Evolutionary conservation across 805 yeast species (phyloP), one percentile per base, ranked within the genome.

Genomic region (Blastobotrys robertii): DNA sequence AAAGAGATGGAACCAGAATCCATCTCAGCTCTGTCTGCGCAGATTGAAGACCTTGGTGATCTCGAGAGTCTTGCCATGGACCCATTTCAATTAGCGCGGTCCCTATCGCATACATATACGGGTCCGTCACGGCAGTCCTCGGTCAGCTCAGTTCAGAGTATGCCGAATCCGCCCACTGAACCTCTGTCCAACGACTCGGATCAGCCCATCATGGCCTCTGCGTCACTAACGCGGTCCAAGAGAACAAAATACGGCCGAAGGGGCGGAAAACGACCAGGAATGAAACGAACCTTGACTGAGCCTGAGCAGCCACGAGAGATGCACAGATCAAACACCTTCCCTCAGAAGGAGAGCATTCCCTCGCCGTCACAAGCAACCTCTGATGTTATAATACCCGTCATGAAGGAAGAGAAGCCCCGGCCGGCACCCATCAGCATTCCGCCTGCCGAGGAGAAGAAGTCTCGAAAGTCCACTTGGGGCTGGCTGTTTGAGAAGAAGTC

Each of bases 81-180:
- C 64, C 94, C 95, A 0, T 80, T 81, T 4, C 77, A 94, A 0
- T 67, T 85, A 44, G 95, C 94, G 0, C 68, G 94, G 54, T 78
- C 92, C 1, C 68, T 86, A 39, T 81, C 90, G 3, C 42, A 42
- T 13, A 30, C 42, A 1, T 38, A 37, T 38, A 42, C 45, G 15
- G 30, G 28, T 37, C 42, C 43, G 38, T 41, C 30, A 34, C 33
- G 15, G 32, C 44, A 15, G 40, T 41, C 13, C 28, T 39, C 39
- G 37, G 30, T 19, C 36, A 37, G 11, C 15, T 37, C 43, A 4
- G 34, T 25, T 31, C 30, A 28, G n/a, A 34, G 39, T 11, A 13
- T 37, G 7, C 30, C 41, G 22, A 29, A 37, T n/a, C 34, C 44
- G 3, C 25, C 34, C 4, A 29, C 16, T 10, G 36, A 37, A 15